phyloP scores from a whole-genome alignment of 805 yeast genomes.

The Wickerhamomyces queroliae region DNA sequence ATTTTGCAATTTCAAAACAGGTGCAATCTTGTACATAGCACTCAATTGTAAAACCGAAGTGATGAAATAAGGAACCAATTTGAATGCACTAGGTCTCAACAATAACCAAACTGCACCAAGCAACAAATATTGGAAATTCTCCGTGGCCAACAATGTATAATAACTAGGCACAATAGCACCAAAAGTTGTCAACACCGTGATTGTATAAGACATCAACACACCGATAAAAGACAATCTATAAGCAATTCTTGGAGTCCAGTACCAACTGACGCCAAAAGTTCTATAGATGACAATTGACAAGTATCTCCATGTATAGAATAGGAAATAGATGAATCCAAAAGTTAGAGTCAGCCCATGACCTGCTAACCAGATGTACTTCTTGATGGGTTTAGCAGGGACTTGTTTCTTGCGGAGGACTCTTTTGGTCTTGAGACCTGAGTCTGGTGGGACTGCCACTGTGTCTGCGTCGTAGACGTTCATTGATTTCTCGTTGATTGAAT shows the following conservation, averaged over 20 bases:
- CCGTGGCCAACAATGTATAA: conserved; percentile 61
- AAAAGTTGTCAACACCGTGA: conserved; percentile 54
- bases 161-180: conserved; percentile 56
- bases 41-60: conserved; percentile 56
- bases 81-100: conserved; percentile 59
- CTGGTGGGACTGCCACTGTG: not conserved
- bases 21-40: conserved; percentile 31
- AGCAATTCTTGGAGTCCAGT: conserved; percentile 39
- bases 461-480: not conserved
- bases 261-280: conserved; percentile 25
- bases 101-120: conserved; percentile 55
- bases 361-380: conserved; percentile 46
- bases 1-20: conserved; percentile 32
- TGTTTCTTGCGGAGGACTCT: conserved; percentile 30
- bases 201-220: conserved; percentile 41
- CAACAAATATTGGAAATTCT: conserved; percentile 65
- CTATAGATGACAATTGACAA: too few species aligned
- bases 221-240: conserved; percentile 57
- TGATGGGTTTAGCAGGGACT: conserved; percentile 31
- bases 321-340: conserved; percentile 34
- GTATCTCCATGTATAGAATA: conserved; percentile 24
- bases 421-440: conserved; percentile 17
- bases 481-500: too few species aligned
- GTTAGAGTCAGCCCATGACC: conserved; percentile 46
- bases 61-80: conserved; percentile 53